Conservation (phyloP, 345 rosid species). For the Citrus medica region DNA sequence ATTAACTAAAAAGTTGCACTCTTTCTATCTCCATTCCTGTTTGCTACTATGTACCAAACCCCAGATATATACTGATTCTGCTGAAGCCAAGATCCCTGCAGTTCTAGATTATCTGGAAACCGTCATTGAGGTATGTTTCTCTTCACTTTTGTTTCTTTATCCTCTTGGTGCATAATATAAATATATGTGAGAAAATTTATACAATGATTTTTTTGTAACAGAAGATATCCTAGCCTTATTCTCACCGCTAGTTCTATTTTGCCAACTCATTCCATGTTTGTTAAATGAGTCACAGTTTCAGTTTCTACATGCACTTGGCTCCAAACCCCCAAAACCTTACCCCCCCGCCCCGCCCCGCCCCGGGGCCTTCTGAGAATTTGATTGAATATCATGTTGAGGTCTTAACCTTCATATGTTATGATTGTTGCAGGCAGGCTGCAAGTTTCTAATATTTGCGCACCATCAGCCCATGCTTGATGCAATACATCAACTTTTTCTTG, state of each 20-base stretch:
- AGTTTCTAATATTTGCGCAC: conserved; percentile 91
- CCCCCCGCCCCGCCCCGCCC: no score
- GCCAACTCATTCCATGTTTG: not conserved
- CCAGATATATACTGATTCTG: conserved; percentile 91
- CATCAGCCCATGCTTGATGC: conserved; percentile 85
- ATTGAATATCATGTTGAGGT: not conserved
- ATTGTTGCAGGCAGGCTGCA: conserved; percentile 86
- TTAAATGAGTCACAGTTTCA: not conserved
- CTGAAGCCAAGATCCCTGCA: conserved; percentile 89
- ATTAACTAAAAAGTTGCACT: not conserved
- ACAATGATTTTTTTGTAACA: not conserved
- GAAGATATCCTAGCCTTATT: not conserved
- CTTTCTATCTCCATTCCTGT: not conserved
- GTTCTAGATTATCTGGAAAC: conserved; percentile 83
- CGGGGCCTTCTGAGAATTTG: rapidly evolving
- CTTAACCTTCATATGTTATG: not conserved
- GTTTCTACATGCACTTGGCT: not conserved
- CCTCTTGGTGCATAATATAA: not conserved
- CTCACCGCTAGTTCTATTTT: not conserved
- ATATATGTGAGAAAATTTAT: not conserved
- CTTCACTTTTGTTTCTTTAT: not conserved
- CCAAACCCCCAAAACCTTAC: no score
- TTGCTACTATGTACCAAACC: conserved; percentile 9
- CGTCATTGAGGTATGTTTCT: conserved; percentile 63
- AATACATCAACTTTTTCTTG: conserved; percentile 70